Evolutionary conservation across 495 filamentous ascomycete genomes (phyloP).

Genomic region (Sabuloglossum arenarium): DNA sequence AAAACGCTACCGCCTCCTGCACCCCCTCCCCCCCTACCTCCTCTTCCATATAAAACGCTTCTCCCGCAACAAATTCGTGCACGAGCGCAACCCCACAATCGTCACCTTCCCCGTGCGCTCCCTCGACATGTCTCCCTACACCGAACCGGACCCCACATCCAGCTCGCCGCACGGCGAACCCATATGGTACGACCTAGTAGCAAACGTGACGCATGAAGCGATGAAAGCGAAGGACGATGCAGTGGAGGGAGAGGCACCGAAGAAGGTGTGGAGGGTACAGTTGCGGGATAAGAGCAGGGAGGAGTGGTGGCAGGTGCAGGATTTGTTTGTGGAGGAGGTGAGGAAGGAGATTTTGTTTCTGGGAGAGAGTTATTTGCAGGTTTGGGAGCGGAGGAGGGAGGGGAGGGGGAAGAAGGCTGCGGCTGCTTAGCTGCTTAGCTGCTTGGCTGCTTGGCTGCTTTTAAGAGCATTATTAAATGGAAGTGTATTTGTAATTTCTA

Average conservation of each 20-base stretch:
- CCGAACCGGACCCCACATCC: constrained; percentile 45
- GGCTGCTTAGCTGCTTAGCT: neutral
- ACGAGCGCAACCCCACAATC: constrained; percentile 92
- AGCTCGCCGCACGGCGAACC: constrained; percentile 56
- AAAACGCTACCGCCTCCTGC: constrained; percentile 72
- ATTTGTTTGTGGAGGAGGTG: constrained; percentile 75
- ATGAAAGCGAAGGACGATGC: constrained; percentile 53
- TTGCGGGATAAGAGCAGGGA: constrained; percentile 35
- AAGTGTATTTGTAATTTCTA: too few relatives aligned
- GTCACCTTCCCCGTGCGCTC: constrained; percentile 76
- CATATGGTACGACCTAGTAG: constrained; percentile 88
- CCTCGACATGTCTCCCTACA: constrained; percentile 76
- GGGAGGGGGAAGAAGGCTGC: neutral
- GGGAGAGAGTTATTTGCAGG: constrained; percentile 82
- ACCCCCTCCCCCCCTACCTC: constrained; percentile 80
- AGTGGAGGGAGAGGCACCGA: constrained; percentile 61
- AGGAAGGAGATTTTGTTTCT: constrained; percentile 75
- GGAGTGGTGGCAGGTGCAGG: constrained; percentile 87
- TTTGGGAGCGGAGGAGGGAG: constrained; percentile 73
- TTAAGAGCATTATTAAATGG: too few relatives aligned
- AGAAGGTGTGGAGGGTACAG: constrained; percentile 59
- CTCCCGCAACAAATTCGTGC: constrained; percentile 82
- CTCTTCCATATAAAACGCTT: constrained; percentile 96
- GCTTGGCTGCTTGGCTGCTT: too few relatives aligned
- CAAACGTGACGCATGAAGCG: constrained; percentile 86